phyloP scores from a whole-genome alignment of 2,329 filamentous ascomycete genomes.

The Monilinia vaccinii-corymbosi region DNA sequence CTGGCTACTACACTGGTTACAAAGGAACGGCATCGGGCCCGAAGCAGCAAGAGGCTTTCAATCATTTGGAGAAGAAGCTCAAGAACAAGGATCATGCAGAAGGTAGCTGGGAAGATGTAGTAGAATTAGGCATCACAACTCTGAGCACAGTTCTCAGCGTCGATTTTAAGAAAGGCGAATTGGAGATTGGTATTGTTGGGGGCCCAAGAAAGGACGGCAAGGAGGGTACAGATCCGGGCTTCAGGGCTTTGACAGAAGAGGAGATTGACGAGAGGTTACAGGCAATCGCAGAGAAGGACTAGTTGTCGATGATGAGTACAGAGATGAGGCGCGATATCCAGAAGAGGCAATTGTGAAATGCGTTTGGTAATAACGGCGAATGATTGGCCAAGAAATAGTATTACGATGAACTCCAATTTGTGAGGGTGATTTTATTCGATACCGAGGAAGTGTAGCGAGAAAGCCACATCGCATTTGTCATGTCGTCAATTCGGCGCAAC shows the following conservation, averaged over 20 bases:
- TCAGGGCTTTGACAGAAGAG: slow-evolving; percentile 87
- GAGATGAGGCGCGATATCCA: slow-evolving; percentile 15
- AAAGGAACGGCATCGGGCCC: slow-evolving; percentile 95
- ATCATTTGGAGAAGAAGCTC: slow-evolving; percentile 98
- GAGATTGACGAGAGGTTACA: slow-evolving; percentile 98
- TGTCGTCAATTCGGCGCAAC: slow-evolving; percentile 13
- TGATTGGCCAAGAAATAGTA: slow-evolving; percentile 7
- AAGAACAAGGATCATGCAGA: slow-evolving; percentile 96
- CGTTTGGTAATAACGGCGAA: slow-evolving; percentile 20
- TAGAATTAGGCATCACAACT: slow-evolving; percentile 91
- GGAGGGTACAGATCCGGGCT: slow-evolving; percentile 69
- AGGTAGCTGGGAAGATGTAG: slow-evolving; percentile 92
- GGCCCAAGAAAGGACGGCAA: slow-evolving; percentile 74
- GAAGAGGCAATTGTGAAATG: slow-evolving; percentile 16
- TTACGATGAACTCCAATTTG: slow-evolving; percentile 2
- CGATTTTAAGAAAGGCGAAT: slow-evolving; percentile 98
- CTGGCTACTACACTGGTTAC: slow-evolving; percentile 97
- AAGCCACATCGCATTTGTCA: slow-evolving; percentile 19
- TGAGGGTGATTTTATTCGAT: slow-evolving; percentile 20
- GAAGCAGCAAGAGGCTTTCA: slow-evolving; percentile 97
- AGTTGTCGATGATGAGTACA: slow-evolving; percentile 30
- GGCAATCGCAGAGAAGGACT: slow-evolving; percentile 98
- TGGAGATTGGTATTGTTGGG: slow-evolving; percentile 95
- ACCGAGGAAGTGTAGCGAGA: slow-evolving; percentile 13
- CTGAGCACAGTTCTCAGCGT: slow-evolving; percentile 95